These are phyloP conservation scores for Leishmania gerbilli DNA, from an alignment of 208 protist genomes.

Conservation along the genomic window DNA sequence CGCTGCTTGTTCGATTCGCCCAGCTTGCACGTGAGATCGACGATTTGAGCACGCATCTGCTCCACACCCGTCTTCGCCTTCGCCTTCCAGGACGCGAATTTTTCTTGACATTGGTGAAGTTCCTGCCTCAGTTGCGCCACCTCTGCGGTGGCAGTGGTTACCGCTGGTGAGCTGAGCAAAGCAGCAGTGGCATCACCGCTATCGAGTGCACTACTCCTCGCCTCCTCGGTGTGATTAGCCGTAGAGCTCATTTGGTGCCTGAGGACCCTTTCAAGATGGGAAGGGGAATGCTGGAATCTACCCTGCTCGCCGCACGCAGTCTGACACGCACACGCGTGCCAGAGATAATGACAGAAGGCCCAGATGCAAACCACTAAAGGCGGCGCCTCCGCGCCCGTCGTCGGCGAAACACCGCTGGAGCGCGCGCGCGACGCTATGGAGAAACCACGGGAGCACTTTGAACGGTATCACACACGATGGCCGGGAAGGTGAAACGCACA, in stretches of 20 bases:
- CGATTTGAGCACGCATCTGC: slow-evolving; percentile 62
- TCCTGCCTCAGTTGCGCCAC: slow-evolving; percentile 46
- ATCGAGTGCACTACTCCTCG: background rate
- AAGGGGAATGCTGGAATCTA: background rate
- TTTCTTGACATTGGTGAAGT: slow-evolving; percentile 53
- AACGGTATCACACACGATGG: background rate
- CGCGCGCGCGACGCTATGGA: background rate
- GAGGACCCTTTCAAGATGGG: background rate
- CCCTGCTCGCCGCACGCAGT: background rate
- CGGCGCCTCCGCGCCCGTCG: background rate
- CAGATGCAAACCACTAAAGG: background rate
- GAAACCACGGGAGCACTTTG: background rate
- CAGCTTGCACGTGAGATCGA: slow-evolving; percentile 50
- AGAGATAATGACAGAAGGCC: background rate
- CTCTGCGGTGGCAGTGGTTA: background rate
- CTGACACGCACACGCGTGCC: background rate
- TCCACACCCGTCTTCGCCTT: slow-evolving; percentile 78
- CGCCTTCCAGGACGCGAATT: slow-evolving; percentile 73
- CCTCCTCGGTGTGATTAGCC: background rate
- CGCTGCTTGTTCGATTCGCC: slow-evolving; percentile 23
- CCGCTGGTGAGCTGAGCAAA: background rate
- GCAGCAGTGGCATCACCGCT: background rate
- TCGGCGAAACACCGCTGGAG: background rate
- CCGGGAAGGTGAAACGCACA: background rate
- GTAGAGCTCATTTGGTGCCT: slow-evolving; percentile 1